phyloP scores from a whole-genome alignment of 257 asterid species.

The Solanum arcanum region DNA sequence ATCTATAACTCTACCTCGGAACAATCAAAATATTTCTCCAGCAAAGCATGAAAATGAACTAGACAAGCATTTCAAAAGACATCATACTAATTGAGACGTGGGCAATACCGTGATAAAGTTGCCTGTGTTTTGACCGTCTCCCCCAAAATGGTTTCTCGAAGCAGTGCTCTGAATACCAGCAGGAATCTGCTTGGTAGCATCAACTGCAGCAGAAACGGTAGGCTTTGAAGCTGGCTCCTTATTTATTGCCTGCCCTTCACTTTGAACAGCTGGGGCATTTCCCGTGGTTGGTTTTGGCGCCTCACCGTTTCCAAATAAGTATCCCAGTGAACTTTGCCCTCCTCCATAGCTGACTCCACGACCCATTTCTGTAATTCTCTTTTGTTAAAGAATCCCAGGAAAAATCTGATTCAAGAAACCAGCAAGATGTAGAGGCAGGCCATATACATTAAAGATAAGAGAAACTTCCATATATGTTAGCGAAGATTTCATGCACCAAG shows the following conservation, averaged over 20 bases:
- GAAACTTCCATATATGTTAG: background rate
- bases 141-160: slow-evolving; percentile 31
- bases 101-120: slow-evolving; percentile 42
- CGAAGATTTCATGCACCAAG: background rate
- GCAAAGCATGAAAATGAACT: background rate
- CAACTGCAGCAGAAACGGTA: slow-evolving; percentile 28
- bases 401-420: background rate
- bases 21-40: background rate
- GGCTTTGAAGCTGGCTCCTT: slow-evolving; percentile 43
- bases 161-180: slow-evolving; percentile 58
- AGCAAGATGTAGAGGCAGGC: background rate
- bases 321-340: slow-evolving; percentile 62
- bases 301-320: slow-evolving; percentile 51
- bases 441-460: background rate
- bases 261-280: slow-evolving; percentile 25
- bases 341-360: slow-evolving; percentile 68
- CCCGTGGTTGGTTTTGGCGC: slow-evolving; percentile 35
- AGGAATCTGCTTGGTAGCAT: slow-evolving; percentile 44
- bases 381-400: background rate
- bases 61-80: background rate
- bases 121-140: slow-evolving; percentile 43
- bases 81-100: background rate
- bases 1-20: background rate
- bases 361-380: slow-evolving; percentile 25
- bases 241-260: slow-evolving; percentile 17